A percentile compares a stretch with the other conserved stretches of the same genome.
Conservation (phyloP, 1,284 basidiomycete genomes). For the Phylloporus gajari region DNA sequence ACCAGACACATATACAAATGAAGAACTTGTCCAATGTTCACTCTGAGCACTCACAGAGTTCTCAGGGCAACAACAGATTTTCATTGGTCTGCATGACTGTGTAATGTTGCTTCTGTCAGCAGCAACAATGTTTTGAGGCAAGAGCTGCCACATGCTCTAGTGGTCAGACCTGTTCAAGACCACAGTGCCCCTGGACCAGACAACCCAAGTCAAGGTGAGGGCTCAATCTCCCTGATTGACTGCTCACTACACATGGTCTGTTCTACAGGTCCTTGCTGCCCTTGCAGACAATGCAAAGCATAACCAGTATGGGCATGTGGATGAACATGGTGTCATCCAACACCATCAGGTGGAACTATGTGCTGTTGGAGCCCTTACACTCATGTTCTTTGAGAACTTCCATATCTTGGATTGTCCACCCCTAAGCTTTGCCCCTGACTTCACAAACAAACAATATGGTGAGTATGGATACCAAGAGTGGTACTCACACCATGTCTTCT, state of each 20-base stretch:
- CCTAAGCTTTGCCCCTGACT: constrained; percentile 37
- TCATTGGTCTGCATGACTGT: not conserved
- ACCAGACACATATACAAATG: too few relatives aligned
- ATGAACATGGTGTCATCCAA: constrained; percentile 13
- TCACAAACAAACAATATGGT: constrained; percentile 20
- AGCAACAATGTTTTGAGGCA: not conserved
- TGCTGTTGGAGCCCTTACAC: not conserved
- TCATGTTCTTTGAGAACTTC: constrained; percentile 36
- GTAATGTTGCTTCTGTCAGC: not conserved
- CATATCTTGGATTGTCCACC: constrained; percentile 27
- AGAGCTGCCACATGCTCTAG: too few relatives aligned
- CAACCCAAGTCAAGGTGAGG: too few relatives aligned
- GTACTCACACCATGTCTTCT: constrained; percentile 38
- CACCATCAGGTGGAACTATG: not conserved
- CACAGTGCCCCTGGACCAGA: too few relatives aligned
- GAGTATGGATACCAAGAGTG: constrained; percentile 36
- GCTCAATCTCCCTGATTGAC: too few relatives aligned
- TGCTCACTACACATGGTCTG: too few relatives aligned
- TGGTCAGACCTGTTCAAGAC: too few relatives aligned
- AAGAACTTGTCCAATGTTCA: too few relatives aligned
- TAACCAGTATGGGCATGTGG: too few relatives aligned
- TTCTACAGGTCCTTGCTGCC: too few relatives aligned
- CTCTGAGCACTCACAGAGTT: too few relatives aligned
- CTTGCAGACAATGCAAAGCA: too few relatives aligned
- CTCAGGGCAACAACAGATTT: not conserved